Evolutionary conservation across 2,329 filamentous ascomycete species (phyloP), one percentile per base, ranked within the genome.

Genomic region (Cercospora citrullina): DNA sequence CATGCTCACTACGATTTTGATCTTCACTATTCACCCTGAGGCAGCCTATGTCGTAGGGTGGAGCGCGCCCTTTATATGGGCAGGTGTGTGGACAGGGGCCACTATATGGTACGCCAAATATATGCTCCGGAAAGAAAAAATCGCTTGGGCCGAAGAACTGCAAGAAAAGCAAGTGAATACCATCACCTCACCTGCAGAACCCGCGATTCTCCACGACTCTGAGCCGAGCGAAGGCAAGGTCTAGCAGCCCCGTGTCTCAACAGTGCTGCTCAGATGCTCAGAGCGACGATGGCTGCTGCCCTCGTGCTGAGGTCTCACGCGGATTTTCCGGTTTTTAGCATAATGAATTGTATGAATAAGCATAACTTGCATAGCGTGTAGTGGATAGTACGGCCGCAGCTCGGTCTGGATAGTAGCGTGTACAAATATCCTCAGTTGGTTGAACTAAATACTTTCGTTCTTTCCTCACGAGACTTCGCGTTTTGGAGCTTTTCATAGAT

Each of bases 41-140:
- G 81, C 80, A 51, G 83, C 82, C 14, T 85, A 84, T 69, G 78
- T 82, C 45, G 80, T 84, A 58, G 83, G 83, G 23, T 85, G 83
- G 83, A 76, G 80, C 5, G 73, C 82, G 4, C 83, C 83, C 12
- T 85, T 85, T 75, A 72, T 82, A 10, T 85, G 83, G 83, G 83
- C 81, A 1, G 83, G 78, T 23, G 64, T 84, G 7, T 84, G 82
- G 82, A 77, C 82, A 1, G 71, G 77, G 59, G 73, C 79, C n/a
- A 85, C 83, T 2, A 80, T 81, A 57, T 76, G 74, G 30, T 85
- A 82, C 76, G 83, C 84, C 18, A 77, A 82, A 72, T 75, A 68
- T 57, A 77, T 73, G 65, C 67, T 81, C 53, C 75, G 69, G 64
- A 67, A 76, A 28, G 79, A 81, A 72, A 71, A 76, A 60, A 70